phyloP scores from a whole-genome alignment of 331 rosid genomes.

The Dryas integrifolia region DNA sequence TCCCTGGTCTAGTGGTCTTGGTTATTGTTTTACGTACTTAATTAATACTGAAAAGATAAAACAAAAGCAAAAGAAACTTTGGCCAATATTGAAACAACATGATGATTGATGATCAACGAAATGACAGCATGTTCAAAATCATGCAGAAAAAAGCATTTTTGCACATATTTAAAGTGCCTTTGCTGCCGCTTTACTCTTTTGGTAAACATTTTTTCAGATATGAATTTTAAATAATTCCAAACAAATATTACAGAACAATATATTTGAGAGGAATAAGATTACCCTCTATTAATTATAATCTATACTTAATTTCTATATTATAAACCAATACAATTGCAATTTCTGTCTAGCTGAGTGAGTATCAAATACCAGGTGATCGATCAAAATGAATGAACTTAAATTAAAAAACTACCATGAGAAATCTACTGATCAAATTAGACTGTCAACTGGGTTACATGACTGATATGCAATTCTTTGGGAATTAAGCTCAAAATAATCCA shows the following conservation, averaged over 20 bases:
- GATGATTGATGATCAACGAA: slow-evolving; percentile 28
- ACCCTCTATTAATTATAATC: too few species aligned
- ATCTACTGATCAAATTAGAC: too few species aligned
- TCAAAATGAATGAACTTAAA: too few species aligned
- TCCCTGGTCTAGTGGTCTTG: background rate
- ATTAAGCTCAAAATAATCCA: too few species aligned
- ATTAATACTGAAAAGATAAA: slow-evolving; percentile 14
- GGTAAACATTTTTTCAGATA: background rate
- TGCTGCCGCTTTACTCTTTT: slow-evolving; percentile 7
- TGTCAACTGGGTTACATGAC: too few species aligned
- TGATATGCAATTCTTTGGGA: too few species aligned
- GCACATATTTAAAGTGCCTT: slow-evolving; percentile 34
- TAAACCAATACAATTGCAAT: too few species aligned
- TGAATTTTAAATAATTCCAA: background rate
- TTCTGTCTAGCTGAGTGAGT: too few species aligned
- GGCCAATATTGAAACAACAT: slow-evolving; percentile 32
- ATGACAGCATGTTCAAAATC: slow-evolving; percentile 45
- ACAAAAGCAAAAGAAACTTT: slow-evolving; percentile 38
- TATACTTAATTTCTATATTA: too few species aligned
- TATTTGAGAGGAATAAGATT: too few species aligned
- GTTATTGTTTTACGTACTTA: background rate
- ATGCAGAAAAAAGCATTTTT: slow-evolving; percentile 17
- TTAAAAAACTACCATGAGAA: too few species aligned
- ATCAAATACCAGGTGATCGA: too few species aligned
- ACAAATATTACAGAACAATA: background rate